Evolutionary conservation across 345 rosid genomes (phyloP).

Genomic region (Rhizophora mangle): DNA sequence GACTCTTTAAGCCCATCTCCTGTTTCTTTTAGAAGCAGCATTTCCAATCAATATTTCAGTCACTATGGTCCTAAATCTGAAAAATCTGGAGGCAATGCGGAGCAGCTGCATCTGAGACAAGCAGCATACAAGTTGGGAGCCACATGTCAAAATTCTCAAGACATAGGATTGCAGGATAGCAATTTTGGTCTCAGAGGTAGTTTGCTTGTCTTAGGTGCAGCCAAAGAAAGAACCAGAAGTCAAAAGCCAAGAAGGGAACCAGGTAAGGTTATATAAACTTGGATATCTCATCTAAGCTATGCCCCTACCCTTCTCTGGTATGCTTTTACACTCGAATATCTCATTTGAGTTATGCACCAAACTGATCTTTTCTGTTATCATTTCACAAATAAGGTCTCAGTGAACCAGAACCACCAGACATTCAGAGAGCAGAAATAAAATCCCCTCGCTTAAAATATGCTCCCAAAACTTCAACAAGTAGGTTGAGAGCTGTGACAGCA

Average conservation of each 20-base stretch:
- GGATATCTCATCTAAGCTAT: neutral
- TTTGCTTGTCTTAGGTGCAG: neutral
- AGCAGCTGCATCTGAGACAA: neutral
- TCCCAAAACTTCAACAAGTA: conserved; percentile 13
- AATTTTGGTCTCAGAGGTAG: conserved; percentile 19
- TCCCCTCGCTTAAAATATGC: neutral
- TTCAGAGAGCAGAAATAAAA: conserved; percentile 8
- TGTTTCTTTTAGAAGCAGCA: neutral
- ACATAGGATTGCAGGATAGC: conserved; percentile 19
- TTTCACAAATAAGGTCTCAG: conserved; percentile 10
- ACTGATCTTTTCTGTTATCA: neutral
- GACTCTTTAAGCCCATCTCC: neutral
- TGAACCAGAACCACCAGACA: conserved; percentile 6
- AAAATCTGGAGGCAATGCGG: conserved; percentile 1
- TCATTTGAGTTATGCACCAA: conserved; percentile 5
- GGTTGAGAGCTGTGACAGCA: conserved; percentile 27
- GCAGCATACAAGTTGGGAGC: conserved; percentile 8
- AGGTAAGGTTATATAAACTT: conserved; percentile 16
- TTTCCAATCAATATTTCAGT: conserved; percentile 5
- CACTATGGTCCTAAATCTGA: neutral
- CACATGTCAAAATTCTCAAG: conserved; percentile 13
- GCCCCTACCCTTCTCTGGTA: neutral
- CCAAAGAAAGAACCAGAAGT: conserved; percentile 11
- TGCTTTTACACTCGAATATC: neutral
- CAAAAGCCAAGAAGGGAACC: conserved; percentile 19